Base-by-base conservation (phyloP, 1,284 basidiomycete genomes). In the Cystobasidium sp. region DNA sequence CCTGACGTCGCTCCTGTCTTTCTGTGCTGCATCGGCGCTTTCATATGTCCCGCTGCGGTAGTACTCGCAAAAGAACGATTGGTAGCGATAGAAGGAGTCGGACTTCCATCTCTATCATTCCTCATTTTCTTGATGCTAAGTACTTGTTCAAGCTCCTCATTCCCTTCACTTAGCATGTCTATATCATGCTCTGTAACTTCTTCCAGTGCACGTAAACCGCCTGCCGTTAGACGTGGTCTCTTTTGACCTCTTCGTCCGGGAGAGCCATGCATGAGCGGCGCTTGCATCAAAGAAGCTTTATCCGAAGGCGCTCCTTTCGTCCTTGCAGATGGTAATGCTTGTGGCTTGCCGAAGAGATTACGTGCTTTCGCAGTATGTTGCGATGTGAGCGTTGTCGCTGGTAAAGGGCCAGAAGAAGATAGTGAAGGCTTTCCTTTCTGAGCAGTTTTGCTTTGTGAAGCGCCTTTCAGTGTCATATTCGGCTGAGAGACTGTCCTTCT, bases 401-500 rank as follows among this genome's bases (percentile, higher is more conserved):
- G 20, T 67, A 43, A 44, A 3, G 20, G 47, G 12, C 20, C 39
- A 41, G 8, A 20, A 51, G 47, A 20, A 51, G 20, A 20, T 16
- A 51, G 16, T 14, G 47, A 14, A 6, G 43, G 20, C 31, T 49
- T 63, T 14, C 47, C 41, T 64, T 66, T 55, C 10, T 18, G 5
- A 37, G 31, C 31, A 31, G 64, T 51, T 37, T 55, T 62, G 58
- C 69, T 61, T 71, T 71, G 56, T 18, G 62, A 52, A 1, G 51
- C 46, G 18, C 69, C 51, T 62, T 71, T 65, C 8, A 73, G 43
- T 44, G 41, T 39, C 22, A 73, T 14, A 46, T 51, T 44, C 2
- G 70, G 70, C 43, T 73, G 70, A 16, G 70, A 73, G 39, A 73
- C 70, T 20, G 70, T 53, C 18, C 70, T 9, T 43, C 70, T 63